Conservation (phyloP, 768 basidiomycete species). For the Kwoniella sp. region DNA sequence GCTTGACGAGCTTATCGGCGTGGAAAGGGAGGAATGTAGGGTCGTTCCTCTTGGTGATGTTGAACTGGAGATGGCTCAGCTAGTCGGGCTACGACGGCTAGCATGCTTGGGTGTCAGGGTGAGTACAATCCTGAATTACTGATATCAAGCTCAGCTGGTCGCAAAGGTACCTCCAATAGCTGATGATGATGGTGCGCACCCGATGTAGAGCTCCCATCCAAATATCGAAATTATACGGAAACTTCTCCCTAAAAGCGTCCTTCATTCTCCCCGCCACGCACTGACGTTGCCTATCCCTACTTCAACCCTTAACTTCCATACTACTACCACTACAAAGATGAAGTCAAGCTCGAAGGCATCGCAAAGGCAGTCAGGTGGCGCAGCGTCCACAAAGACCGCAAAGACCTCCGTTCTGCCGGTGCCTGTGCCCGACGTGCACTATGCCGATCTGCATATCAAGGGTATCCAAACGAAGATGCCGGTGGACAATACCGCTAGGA, state of each 20-base stretch:
- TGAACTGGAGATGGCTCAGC: slow-evolving; percentile 46
- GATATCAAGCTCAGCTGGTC: too few species aligned
- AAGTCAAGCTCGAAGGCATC: not conserved
- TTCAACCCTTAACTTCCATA: slow-evolving; percentile 29
- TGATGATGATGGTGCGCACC: not conserved
- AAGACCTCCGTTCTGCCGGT: not conserved
- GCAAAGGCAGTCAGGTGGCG: not conserved
- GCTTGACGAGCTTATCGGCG: slow-evolving; percentile 29
- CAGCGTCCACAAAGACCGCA: not conserved
- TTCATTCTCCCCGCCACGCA: slow-evolving; percentile 44
- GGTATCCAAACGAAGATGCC: slow-evolving; percentile 45
- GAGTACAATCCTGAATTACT: slow-evolving; percentile 22
- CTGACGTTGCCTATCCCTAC: slow-evolving; percentile 43
- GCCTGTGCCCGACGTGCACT: slow-evolving; percentile 34
- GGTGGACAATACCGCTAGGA: slow-evolving; percentile 36
- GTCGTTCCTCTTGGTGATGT: slow-evolving; percentile 47
- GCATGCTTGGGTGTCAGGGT: slow-evolving; percentile 50
- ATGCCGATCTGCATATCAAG: slow-evolving; percentile 47
- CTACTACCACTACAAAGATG: not conserved
- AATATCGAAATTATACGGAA: slow-evolving; percentile 19
- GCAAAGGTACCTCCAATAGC: too few species aligned
- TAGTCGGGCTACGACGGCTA: slow-evolving; percentile 48
- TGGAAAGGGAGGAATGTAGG: slow-evolving; percentile 38
- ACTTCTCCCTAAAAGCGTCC: slow-evolving; percentile 42
- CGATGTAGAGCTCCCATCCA: slow-evolving; percentile 37